Percentiles rank a stretch among this genome's conserved stretches.
Conservation (phyloP, 176 grass and related monocot genomes). For the Avena eriantha region DNA sequence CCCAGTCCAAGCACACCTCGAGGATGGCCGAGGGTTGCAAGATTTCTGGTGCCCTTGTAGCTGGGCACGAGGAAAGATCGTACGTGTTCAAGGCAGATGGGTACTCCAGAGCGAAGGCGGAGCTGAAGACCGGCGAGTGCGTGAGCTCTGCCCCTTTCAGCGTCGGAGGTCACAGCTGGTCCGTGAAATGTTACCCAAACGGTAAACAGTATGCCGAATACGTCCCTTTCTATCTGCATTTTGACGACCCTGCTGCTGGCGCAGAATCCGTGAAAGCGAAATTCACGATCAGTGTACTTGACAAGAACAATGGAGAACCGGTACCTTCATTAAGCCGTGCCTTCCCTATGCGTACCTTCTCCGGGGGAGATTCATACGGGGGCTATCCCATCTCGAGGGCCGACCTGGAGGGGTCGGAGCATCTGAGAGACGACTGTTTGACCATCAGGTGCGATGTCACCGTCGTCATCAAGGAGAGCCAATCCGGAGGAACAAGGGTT, state of each 20-base stretch:
- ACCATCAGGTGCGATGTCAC: background rate
- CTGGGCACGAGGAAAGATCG: background rate
- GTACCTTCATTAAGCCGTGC: background rate
- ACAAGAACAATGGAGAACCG: background rate
- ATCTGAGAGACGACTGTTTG: background rate
- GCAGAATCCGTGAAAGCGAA: background rate
- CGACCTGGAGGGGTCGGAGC: background rate
- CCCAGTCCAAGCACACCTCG: no score
- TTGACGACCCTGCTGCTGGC: background rate
- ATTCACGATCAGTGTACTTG: background rate
- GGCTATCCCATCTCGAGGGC: background rate
- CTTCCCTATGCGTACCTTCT: background rate
- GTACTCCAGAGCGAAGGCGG: background rate
- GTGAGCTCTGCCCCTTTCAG: rapidly evolving
- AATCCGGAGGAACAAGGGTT: background rate
- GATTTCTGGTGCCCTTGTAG: no score
- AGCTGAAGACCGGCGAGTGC: background rate
- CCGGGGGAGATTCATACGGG: background rate
- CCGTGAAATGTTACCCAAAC: background rate
- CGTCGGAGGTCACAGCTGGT: background rate
- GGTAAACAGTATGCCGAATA: rapidly evolving
- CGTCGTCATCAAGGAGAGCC: background rate
- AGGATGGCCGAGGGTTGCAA: no score
- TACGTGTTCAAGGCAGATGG: background rate
- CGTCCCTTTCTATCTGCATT: background rate